Evolutionary conservation across 2,329 filamentous ascomycete species (phyloP).

Genomic region (Trichophyton equinum): DNA sequence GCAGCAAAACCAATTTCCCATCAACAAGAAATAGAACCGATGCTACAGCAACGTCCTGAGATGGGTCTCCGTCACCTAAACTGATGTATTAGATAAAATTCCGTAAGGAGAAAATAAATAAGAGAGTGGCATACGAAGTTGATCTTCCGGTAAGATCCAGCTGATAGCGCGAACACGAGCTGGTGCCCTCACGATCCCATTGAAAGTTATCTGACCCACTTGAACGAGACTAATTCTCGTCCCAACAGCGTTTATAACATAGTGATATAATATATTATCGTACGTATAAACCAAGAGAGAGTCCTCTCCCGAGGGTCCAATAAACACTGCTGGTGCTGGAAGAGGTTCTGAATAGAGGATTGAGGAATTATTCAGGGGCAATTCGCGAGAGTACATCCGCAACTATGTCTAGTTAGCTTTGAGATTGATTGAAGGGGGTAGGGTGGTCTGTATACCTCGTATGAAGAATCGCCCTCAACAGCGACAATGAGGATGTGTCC

Average conservation of each 20-base stretch:
- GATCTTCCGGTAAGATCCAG: conserved; percentile 87
- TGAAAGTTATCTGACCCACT: conserved; percentile 95
- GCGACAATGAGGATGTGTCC: conserved; percentile 89
- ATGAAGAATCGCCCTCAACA: conserved; percentile 70
- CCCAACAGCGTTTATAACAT: conserved; percentile 63
- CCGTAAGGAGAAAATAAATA: conserved; percentile 6
- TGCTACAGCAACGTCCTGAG: conserved; percentile 85
- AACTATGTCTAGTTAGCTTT: conserved; percentile 37
- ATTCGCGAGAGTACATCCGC: conserved; percentile 84
- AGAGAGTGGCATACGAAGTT: conserved; percentile 48
- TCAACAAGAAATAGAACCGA: conserved; percentile 95
- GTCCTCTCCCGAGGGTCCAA: conserved; percentile 81
- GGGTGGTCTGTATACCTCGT: conserved; percentile 43
- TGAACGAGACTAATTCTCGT: conserved; percentile 68
- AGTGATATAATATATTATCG: conserved; percentile 91
- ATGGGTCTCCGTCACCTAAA: conserved; percentile 71
- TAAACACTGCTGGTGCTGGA: conserved; percentile 74
- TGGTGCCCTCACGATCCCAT: conserved; percentile 89
- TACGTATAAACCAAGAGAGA: conserved; percentile 94
- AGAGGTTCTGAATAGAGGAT: conserved; percentile 66
- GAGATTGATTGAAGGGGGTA: not conserved
- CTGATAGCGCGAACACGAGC: conserved; percentile 84
- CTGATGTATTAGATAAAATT: not conserved
- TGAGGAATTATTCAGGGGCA: conserved; percentile 58
- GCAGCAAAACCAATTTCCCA: conserved; percentile 83